A percentile compares a stretch with the other conserved stretches of the same genome.
Conservation (phyloP, 2,329 filamentous ascomycete species). For the Verticillium zaregamsianum region DNA sequence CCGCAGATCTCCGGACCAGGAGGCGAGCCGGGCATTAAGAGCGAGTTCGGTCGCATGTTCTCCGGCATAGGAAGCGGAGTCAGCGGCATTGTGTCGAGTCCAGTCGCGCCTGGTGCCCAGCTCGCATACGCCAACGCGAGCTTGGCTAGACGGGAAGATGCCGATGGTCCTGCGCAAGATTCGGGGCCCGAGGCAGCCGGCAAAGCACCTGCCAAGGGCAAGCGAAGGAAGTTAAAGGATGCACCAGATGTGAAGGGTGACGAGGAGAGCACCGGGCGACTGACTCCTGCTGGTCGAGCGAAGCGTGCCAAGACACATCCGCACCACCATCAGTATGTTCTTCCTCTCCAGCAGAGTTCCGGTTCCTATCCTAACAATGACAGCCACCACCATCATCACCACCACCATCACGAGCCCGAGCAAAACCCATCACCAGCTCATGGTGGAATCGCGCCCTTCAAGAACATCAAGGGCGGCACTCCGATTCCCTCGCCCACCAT, state of each 20-base stretch:
- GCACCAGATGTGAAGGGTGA: constrained; percentile 61
- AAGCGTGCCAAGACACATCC: constrained; percentile 62
- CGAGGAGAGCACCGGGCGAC: constrained; percentile 61
- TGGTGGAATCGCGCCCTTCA: constrained; percentile 39
- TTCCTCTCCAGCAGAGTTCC: not conserved
- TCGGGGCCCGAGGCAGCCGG: constrained; percentile 33
- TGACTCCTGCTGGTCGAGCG: constrained; percentile 53
- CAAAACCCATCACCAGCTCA: constrained; percentile 38
- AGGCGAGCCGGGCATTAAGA: constrained; percentile 87
- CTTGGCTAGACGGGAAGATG: constrained; percentile 49
- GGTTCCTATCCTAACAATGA: constrained; percentile 6
- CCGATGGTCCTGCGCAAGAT: constrained; percentile 40
- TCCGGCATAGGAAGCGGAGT: constrained; percentile 73
- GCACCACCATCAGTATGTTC: constrained; percentile 59
- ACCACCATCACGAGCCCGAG: constrained; percentile 51
- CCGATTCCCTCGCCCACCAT: constrained; percentile 41
- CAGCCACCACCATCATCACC: constrained; percentile 52
- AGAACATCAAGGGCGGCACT: constrained; percentile 42
- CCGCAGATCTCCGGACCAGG: constrained; percentile 72
- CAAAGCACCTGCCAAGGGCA: constrained; percentile 44
- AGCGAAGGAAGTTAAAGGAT: constrained; percentile 71
- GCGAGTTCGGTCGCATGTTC: constrained; percentile 91
- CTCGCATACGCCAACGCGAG: constrained; percentile 43
- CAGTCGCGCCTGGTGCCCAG: constrained; percentile 37
- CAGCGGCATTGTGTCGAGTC: constrained; percentile 47